phyloP scores from a whole-genome alignment of 495 filamentous ascomycete species.

The Monascus purpureus region DNA sequence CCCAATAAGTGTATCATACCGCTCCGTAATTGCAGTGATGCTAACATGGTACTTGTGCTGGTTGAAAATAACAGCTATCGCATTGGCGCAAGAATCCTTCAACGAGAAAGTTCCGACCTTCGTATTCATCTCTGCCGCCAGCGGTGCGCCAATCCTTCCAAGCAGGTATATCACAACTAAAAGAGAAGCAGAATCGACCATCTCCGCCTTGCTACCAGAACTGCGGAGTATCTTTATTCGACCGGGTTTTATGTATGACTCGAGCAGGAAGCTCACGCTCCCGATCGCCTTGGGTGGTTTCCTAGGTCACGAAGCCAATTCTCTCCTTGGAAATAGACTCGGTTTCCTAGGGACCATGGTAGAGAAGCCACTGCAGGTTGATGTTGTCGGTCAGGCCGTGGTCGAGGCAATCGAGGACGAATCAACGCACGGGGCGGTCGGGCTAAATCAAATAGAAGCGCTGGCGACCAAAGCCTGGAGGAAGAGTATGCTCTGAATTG shows the following conservation, averaged over 20 bases:
- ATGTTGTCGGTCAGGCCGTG: slow-evolving; percentile 70
- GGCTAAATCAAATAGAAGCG: slow-evolving; percentile 54
- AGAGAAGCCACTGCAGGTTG: slow-evolving; percentile 74
- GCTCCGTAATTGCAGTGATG: no score
- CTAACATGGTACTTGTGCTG: no score
- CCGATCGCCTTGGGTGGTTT: slow-evolving; percentile 64
- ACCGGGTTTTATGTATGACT: slow-evolving; percentile 82
- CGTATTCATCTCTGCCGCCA: slow-evolving; percentile 78
- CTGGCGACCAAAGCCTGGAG: slow-evolving; percentile 67
- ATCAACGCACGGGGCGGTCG: slow-evolving; percentile 52
- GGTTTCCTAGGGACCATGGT: slow-evolving; percentile 64
- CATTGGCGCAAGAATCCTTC: slow-evolving; percentile 69
- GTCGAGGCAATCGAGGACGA: slow-evolving; percentile 66
- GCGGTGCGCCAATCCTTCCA: slow-evolving; percentile 70
- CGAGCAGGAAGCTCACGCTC: slow-evolving; percentile 64
- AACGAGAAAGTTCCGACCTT: slow-evolving; percentile 51
- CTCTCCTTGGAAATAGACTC: slow-evolving; percentile 55
- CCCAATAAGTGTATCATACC: no score
- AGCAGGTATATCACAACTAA: slow-evolving; percentile 82
- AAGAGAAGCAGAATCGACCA: slow-evolving; percentile 72
- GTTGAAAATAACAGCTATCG: slow-evolving; percentile 34
- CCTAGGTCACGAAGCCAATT: slow-evolving; percentile 57
- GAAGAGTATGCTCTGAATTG: slow-evolving; percentile 56
- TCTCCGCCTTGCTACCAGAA: slow-evolving; percentile 51
- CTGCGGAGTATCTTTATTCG: slow-evolving; percentile 74